These are phyloP conservation scores for Colletotrichum camelliae DNA, from an alignment of 2,329 filamentous ascomycete species.

Conservation along the genomic window DNA sequence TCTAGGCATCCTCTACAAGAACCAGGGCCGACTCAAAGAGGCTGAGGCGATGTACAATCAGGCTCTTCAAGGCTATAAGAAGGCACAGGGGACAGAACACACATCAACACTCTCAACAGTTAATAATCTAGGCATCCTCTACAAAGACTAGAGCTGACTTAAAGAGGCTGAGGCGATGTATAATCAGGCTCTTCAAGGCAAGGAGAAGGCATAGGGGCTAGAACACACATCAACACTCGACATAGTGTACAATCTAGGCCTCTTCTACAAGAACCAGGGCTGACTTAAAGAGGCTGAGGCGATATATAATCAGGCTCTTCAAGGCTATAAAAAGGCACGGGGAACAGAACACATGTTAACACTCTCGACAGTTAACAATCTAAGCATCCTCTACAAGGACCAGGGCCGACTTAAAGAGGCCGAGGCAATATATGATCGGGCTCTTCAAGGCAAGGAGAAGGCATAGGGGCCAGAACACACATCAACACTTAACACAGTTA, in stretches of 20 bases:
- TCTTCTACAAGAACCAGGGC: slow-evolving; percentile 25
- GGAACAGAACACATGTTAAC: too few relatives aligned
- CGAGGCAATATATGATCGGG: slow-evolving; percentile 12
- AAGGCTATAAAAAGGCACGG: slow-evolving; percentile 32
- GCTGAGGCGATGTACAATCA: too few relatives aligned
- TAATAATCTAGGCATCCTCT: too few relatives aligned
- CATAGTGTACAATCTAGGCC: slow-evolving; percentile 23
- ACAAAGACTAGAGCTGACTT: background rate
- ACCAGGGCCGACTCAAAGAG: too few relatives aligned
- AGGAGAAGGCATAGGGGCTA: slow-evolving; percentile 23
- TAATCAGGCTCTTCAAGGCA: slow-evolving; percentile 30
- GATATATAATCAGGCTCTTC: slow-evolving; percentile 31
- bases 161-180: background rate
- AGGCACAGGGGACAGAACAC: too few relatives aligned
- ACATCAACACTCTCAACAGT: too few relatives aligned
- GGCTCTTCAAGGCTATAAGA: too few relatives aligned
- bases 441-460: slow-evolving; percentile 31
- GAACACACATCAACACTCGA: slow-evolving; percentile 22
- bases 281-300: slow-evolving; percentile 26
- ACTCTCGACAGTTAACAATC: too few relatives aligned
- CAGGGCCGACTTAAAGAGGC: background rate
- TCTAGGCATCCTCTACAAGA: too few relatives aligned
- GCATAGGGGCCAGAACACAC: slow-evolving; percentile 19
- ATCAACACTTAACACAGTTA: slow-evolving; percentile 21
- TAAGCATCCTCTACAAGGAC: background rate